phyloP scores from a whole-genome alignment of 2,329 filamentous ascomycete species.

The Epichloe festucae region DNA sequence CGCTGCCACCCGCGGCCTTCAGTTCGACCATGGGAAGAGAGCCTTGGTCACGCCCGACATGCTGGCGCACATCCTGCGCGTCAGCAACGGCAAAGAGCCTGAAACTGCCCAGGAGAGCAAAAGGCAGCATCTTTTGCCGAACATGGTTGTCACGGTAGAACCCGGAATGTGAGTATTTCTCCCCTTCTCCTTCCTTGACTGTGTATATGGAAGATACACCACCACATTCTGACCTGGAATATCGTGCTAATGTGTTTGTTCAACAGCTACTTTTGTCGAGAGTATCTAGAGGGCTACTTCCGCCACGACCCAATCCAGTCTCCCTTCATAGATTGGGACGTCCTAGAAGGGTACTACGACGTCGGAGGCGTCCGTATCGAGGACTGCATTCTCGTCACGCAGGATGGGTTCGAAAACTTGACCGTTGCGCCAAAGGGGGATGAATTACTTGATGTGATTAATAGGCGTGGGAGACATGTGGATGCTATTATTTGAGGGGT shows the following conservation, averaged over 20 bases:
- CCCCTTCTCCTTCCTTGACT: not conserved
- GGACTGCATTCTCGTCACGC: slow-evolving; percentile 73
- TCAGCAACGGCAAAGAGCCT: slow-evolving; percentile 1
- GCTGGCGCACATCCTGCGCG: slow-evolving; percentile 11
- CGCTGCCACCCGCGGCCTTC: slow-evolving; percentile 17
- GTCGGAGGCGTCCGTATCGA: slow-evolving; percentile 90
- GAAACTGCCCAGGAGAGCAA: slow-evolving; percentile 13
- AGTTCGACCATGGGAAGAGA: slow-evolving; percentile 26
- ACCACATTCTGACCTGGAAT: not conserved
- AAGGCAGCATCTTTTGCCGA: slow-evolving; percentile 34
- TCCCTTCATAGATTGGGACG: slow-evolving; percentile 50
- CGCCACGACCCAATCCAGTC: slow-evolving; percentile 44
- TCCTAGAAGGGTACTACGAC: slow-evolving; percentile 56
- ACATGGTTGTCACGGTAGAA: slow-evolving; percentile 68
- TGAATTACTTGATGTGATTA: slow-evolving; percentile 53
- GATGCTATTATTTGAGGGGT: not conserved
- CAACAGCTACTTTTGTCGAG: slow-evolving; percentile 57
- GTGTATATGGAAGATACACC: not conserved
- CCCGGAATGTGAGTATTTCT: slow-evolving; percentile 48
- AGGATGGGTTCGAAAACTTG: slow-evolving; percentile 69
- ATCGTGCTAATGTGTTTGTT: not conserved
- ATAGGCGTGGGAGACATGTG: slow-evolving; percentile 14
- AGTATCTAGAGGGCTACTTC: slow-evolving; percentile 59
- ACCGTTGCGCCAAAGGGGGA: slow-evolving; percentile 67
- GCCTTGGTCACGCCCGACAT: slow-evolving; percentile 25